phyloP scores from a whole-genome alignment of 176 grass and related monocot species.

The Stipa capillata region DNA sequence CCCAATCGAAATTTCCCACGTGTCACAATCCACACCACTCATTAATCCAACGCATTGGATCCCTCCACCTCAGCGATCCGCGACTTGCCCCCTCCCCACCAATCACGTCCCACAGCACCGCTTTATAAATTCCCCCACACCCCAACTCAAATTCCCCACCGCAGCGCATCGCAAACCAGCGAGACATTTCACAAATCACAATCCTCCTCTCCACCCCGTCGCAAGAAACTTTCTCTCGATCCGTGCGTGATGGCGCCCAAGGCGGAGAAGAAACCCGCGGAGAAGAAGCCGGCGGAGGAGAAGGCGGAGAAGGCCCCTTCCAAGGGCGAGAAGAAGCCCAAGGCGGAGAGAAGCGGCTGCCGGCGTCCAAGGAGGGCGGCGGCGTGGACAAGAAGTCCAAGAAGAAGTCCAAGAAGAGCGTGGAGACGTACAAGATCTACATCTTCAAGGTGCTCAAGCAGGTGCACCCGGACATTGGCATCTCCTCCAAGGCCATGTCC shows the following conservation, averaged over 20 bases:
- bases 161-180: neutral
- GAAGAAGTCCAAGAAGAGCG: constrained; percentile 47
- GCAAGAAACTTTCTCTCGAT: neutral
- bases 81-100: neutral
- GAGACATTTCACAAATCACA: neutral
- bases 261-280: constrained; percentile 41
- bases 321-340: constrained; percentile 28
- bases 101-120: neutral
- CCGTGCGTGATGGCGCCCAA: constrained; percentile 21
- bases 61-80: constrained; percentile 19
- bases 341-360: constrained; percentile 33
- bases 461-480: constrained; percentile 80
- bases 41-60: neutral
- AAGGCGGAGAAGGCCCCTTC: constrained; percentile 3
- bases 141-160: neutral
- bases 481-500: constrained; percentile 96
- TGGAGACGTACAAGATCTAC: constrained; percentile 95
- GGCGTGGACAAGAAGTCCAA: constrained; percentile 23
- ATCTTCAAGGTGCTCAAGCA: constrained; percentile 97
- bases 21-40: neutral
- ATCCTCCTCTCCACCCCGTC: neutral
- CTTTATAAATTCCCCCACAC: neutral
- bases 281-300: constrained; percentile 38
- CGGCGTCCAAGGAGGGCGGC: constrained; percentile 23
- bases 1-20: neutral